A percentile compares a stretch with the other conserved stretches of the same genome.
Conservation (phyloP, 176 grass and related monocot genomes). For the Cocos nucifera region DNA sequence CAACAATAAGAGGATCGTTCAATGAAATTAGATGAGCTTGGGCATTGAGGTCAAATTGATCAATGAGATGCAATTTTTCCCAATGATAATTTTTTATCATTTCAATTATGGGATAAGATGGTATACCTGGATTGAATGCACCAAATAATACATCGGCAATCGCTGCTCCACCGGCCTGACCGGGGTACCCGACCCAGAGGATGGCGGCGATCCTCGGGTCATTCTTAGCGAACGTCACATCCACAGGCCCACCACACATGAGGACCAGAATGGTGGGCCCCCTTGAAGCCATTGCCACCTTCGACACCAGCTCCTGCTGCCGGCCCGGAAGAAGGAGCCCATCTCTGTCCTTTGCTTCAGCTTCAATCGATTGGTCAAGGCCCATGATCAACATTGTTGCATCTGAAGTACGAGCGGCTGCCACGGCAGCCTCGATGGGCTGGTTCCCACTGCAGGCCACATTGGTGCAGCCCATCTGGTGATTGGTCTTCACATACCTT, state of each 20-base stretch:
- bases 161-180: slow-evolving; percentile 68
- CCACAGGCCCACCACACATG: slow-evolving; percentile 59
- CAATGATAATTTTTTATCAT: too few relatives aligned
- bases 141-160: slow-evolving; percentile 78
- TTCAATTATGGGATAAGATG: too few relatives aligned
- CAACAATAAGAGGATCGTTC: neutral
- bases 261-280: slow-evolving; percentile 51
- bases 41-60: too few relatives aligned
- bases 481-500: slow-evolving; percentile 24
- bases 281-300: slow-evolving; percentile 46
- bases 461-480: slow-evolving; percentile 45
- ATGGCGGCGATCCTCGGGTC: slow-evolving; percentile 42
- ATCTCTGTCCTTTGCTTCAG: slow-evolving; percentile 34
- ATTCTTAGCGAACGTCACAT: slow-evolving; percentile 54
- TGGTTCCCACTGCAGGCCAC: slow-evolving; percentile 49
- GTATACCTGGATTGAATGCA: slow-evolving; percentile 51
- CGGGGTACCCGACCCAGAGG: slow-evolving; percentile 66
- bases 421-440: slow-evolving; percentile 32
- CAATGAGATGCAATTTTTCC: too few relatives aligned
- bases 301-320: slow-evolving; percentile 60
- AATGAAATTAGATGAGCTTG: neutral
- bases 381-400: slow-evolving; percentile 48
- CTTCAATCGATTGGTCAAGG: slow-evolving; percentile 57
- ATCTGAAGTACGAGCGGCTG: slow-evolving; percentile 26
- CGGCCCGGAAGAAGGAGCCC: slow-evolving; percentile 54